phyloP scores from a whole-genome alignment of 2,329 filamentous ascomycete species.

The Acrodontium crateriforme region DNA sequence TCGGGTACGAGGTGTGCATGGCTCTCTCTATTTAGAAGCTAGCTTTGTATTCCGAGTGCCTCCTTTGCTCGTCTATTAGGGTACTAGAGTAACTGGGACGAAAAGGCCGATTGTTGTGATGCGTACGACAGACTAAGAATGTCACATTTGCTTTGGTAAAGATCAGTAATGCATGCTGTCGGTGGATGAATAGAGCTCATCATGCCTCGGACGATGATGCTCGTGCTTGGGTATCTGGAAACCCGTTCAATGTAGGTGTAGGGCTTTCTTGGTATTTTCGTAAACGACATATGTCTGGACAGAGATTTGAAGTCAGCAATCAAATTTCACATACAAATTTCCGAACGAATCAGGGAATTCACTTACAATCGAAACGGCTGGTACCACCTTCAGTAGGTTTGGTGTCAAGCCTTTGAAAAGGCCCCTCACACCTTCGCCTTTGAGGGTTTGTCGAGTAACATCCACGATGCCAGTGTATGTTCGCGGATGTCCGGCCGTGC shows the following conservation, averaged over 20 bases:
- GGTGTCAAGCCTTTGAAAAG: constrained; percentile 92
- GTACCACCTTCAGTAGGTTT: constrained; percentile 90
- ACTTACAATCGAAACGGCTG: constrained; percentile 68
- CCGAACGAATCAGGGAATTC: neutral
- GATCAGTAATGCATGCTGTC: too few relatives aligned
- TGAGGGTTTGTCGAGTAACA: constrained; percentile 69
- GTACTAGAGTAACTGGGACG: too few relatives aligned
- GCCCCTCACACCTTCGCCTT: constrained; percentile 69
- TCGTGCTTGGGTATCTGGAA: neutral
- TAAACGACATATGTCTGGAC: constrained; percentile 64
- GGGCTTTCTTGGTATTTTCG: constrained; percentile 68
- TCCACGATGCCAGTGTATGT: constrained; percentile 88
- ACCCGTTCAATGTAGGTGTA: constrained; percentile 28
- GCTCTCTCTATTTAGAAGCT: too few relatives aligned
- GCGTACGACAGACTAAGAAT: too few relatives aligned
- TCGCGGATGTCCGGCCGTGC: constrained; percentile 76
- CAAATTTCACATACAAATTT: neutral
- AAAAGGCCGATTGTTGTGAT: too few relatives aligned
- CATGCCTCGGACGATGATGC: neutral
- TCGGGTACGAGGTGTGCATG: too few relatives aligned
- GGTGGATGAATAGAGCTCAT: neutral
- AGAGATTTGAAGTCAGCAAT: constrained; percentile 22
- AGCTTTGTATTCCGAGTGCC: too few relatives aligned
- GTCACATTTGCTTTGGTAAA: too few relatives aligned
- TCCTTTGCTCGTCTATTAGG: too few relatives aligned